Evolutionary conservation across 2,329 filamentous ascomycete genomes (phyloP).

Genomic region (Cladosporium sp.): DNA sequence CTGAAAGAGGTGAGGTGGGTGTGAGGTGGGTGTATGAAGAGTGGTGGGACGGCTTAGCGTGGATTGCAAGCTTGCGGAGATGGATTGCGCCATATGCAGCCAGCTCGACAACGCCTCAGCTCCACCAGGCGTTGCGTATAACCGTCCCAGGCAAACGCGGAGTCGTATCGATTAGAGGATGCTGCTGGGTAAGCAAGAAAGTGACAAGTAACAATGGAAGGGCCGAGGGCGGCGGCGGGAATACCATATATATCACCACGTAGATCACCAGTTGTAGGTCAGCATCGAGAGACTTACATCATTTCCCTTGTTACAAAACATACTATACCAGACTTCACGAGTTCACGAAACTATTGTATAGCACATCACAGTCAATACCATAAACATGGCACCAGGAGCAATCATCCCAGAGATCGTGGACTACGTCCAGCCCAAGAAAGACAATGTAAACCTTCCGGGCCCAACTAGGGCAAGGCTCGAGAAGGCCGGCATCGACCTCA

Average conservation of each 20-base stretch:
- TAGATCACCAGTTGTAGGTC: background rate
- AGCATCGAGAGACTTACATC: background rate
- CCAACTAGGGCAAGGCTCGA: conserved; percentile 60
- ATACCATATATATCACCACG: background rate
- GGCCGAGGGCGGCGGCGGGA: background rate
- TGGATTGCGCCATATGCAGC: conserved; percentile 29
- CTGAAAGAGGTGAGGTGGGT: background rate
- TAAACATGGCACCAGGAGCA: conserved; percentile 29
- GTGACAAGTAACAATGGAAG: background rate
- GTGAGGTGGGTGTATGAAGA: background rate
- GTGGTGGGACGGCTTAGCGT: conserved; percentile 23
- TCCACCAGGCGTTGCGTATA: conserved; percentile 20
- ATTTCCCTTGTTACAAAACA: background rate
- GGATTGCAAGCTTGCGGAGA: conserved; percentile 31
- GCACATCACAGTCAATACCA: background rate
- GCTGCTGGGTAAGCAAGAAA: conserved; percentile 12
- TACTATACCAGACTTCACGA: background rate
- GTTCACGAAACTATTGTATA: background rate
- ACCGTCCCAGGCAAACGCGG: background rate
- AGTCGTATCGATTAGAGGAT: background rate
- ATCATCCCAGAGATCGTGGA: conserved; percentile 56
- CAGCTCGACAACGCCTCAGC: background rate
- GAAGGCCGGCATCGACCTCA: conserved; percentile 70
- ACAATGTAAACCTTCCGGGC: conserved; percentile 63
- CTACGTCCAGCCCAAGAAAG: conserved; percentile 63